A percentile compares a stretch with the other conserved stretches of the same genome.
Conservation (phyloP, 192 early-diverging fungal genomes). For the Linnemannia elongata region DNA sequence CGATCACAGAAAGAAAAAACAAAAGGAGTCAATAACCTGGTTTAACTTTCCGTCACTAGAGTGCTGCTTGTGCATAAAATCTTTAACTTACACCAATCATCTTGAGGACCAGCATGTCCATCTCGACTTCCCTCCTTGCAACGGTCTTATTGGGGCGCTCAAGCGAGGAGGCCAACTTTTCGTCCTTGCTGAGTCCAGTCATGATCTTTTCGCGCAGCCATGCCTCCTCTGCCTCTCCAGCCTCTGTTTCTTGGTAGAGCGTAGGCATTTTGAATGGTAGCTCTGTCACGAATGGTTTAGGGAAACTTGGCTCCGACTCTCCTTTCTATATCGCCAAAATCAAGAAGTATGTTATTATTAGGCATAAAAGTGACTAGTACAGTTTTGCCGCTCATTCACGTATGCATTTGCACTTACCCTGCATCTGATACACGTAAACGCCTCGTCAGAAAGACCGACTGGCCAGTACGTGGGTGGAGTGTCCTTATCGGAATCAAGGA, state of each 20-base stretch:
- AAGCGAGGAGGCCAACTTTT: slow-evolving; percentile 60
- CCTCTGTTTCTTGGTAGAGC: slow-evolving; percentile 21
- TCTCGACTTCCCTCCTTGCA: slow-evolving; percentile 71
- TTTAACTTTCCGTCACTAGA: no score
- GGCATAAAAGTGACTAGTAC: neutral
- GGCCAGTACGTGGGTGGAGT: slow-evolving; percentile 81
- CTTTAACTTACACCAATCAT: slow-evolving; percentile 75
- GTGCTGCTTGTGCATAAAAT: neutral
- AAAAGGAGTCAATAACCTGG: neutral
- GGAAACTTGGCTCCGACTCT: slow-evolving; percentile 74
- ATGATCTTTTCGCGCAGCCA: slow-evolving; percentile 67
- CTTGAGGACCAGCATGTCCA: slow-evolving; percentile 84
- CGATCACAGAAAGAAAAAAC: slow-evolving; percentile 9
- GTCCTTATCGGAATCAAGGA: slow-evolving; percentile 37
- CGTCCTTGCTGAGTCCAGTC: slow-evolving; percentile 68
- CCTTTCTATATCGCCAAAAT: slow-evolving; percentile 51
- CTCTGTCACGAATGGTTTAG: slow-evolving; percentile 68
- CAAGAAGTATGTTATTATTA: neutral
- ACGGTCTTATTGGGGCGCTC: slow-evolving; percentile 55
- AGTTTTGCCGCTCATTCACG: neutral
- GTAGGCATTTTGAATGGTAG: slow-evolving; percentile 30
- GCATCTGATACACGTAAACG: slow-evolving; percentile 81
- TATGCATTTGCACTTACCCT: slow-evolving; percentile 60
- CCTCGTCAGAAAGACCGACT: slow-evolving; percentile 78
- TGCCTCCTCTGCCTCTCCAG: slow-evolving; percentile 56